Conservation (phyloP, 768 basidiomycete genomes). For the Daedaleopsis nitida region DNA sequence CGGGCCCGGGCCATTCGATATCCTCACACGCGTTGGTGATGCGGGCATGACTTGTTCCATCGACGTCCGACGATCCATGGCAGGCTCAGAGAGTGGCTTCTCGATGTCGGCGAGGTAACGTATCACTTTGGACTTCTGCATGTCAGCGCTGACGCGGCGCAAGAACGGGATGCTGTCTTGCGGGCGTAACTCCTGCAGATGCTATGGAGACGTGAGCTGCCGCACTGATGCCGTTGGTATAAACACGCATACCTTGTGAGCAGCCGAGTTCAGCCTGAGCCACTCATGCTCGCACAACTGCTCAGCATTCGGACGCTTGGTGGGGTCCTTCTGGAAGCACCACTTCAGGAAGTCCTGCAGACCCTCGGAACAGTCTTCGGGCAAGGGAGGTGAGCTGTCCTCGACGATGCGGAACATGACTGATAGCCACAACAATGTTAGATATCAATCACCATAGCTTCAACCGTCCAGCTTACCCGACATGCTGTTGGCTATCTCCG, state of each 20-base stretch:
- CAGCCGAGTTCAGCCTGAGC: constrained; percentile 80
- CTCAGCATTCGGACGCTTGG: constrained; percentile 80
- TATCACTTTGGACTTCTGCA: constrained; percentile 70
- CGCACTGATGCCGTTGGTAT: not conserved
- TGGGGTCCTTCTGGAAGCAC: constrained; percentile 91
- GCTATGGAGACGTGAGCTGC: constrained; percentile 1
- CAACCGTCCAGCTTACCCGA: constrained; percentile 54
- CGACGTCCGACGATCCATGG: constrained; percentile 47
- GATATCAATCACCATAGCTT: not conserved
- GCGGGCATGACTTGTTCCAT: constrained; percentile 39
- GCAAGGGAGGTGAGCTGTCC: constrained; percentile 85
- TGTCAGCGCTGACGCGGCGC: constrained; percentile 84
- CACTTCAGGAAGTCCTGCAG: constrained; percentile 78
- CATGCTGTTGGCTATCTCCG: constrained; percentile 88
- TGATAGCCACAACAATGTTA: constrained; percentile 26
- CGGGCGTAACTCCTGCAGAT: constrained; percentile 70
- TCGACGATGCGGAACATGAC: constrained; percentile 99
- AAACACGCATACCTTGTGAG: constrained; percentile 61
- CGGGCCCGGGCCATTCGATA: constrained; percentile 29
- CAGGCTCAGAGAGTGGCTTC: constrained; percentile 37
- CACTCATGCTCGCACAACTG: constrained; percentile 88
- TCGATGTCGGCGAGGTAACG: constrained; percentile 52
- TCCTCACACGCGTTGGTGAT: constrained; percentile 24
- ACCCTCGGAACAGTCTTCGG: constrained; percentile 73
- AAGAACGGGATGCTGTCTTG: constrained; percentile 97